Conservation (phyloP, 768 basidiomycete species). For the Collybia nuda region DNA sequence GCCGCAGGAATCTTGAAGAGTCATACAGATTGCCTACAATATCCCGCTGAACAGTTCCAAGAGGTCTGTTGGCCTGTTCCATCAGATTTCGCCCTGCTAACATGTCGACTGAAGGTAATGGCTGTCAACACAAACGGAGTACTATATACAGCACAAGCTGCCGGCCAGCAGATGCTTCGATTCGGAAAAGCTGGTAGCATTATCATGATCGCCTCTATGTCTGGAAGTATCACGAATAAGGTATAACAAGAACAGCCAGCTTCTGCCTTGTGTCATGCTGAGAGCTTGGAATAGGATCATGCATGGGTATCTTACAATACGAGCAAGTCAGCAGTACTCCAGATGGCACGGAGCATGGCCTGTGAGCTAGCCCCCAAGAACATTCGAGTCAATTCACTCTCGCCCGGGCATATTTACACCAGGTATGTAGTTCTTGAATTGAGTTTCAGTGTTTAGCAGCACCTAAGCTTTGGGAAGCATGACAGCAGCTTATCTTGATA, state of each 20-base stretch:
- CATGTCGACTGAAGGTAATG: constrained; percentile 44
- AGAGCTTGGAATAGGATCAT: constrained; percentile 45
- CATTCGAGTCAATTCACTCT: constrained; percentile 76
- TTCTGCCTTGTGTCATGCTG: neutral
- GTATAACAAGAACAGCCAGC: constrained; percentile 29
- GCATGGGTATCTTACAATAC: constrained; percentile 77
- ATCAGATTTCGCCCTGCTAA: neutral
- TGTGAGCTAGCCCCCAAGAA: constrained; percentile 67
- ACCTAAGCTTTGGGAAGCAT: constrained; percentile 41
- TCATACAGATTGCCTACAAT: constrained; percentile 63
- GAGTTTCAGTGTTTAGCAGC: neutral
- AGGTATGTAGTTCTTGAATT: constrained; percentile 33
- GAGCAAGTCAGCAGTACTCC: constrained; percentile 75
- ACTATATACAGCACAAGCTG: constrained; percentile 64
- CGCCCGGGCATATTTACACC: constrained; percentile 77
- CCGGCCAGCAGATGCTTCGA: constrained; percentile 59
- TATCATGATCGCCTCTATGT: constrained; percentile 67
- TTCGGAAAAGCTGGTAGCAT: constrained; percentile 59
- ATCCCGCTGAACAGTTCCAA: constrained; percentile 62
- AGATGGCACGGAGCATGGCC: constrained; percentile 83
- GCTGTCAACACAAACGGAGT: constrained; percentile 69
- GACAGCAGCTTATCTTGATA: constrained; percentile 73
- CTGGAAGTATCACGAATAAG: constrained; percentile 67
- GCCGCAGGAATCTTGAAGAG: constrained; percentile 72
- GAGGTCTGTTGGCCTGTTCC: constrained; percentile 39